Evolutionary conservation across 495 filamentous ascomycete genomes (phyloP).

Genomic region (Penicillium pulvis): DNA sequence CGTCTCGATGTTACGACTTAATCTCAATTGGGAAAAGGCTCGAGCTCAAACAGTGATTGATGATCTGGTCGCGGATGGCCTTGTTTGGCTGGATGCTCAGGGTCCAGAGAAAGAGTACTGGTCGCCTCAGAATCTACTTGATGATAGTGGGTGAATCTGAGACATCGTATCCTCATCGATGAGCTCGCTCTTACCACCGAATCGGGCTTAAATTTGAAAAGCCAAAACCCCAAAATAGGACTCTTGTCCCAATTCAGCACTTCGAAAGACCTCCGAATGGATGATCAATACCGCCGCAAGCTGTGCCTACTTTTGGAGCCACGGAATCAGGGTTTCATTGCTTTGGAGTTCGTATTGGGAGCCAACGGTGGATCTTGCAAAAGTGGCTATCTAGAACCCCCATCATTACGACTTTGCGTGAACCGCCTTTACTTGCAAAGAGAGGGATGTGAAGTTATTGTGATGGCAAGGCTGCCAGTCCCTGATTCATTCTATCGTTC

Average conservation of each 20-base stretch:
- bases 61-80: conserved; percentile 84
- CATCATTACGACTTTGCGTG: not conserved
- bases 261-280: not conserved
- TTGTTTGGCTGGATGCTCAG: conserved; percentile 94
- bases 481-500: not conserved
- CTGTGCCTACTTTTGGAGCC: not conserved
- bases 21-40: conserved; percentile 82
- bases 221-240: not conserved
- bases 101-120: conserved; percentile 90
- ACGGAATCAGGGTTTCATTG: not conserved
- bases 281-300: not conserved
- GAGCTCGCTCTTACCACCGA: not conserved
- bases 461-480: not conserved
- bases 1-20: conserved; percentile 88
- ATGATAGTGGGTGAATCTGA: conserved; percentile 38
- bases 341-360: not conserved
- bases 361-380: not conserved
- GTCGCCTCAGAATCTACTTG: conserved; percentile 65
- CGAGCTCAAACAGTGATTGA: conserved; percentile 86
- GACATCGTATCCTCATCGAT: not conserved
- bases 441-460: not conserved
- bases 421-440: not conserved
- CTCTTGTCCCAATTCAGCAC: not conserved
- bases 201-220: not conserved
- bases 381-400: not conserved